Percentiles rank a stretch among this genome's conserved stretches.
Evolutionary conservation across 31 red algal species (phyloP).

Genomic region (Bonnemaisonia californica): DNA sequence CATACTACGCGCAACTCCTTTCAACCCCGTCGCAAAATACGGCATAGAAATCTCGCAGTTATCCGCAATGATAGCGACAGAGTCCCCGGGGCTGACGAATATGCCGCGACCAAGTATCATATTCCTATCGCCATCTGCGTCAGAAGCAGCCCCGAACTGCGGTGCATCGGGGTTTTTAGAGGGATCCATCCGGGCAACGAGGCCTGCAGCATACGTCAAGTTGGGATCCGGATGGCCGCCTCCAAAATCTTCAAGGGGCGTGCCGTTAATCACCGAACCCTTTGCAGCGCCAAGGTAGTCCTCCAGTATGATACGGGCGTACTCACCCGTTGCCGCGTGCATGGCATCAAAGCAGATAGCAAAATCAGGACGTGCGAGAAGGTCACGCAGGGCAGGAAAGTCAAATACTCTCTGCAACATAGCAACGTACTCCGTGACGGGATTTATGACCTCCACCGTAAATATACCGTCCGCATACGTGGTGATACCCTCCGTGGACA

Average conservation of each 20-base stretch:
- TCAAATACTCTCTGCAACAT: conserved; percentile 48
- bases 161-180: conserved; percentile 22
- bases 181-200: conserved; percentile 36
- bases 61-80: conserved; percentile 77
- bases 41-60: conserved; percentile 37
- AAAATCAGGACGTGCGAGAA: conserved; percentile 52
- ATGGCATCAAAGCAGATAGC: conserved; percentile 74
- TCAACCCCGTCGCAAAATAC: conserved; percentile 43
- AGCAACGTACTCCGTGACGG: conserved; percentile 54
- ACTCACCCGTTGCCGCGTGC: conserved; percentile 69
- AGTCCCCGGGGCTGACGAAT: conserved; percentile 84
- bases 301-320: conserved; percentile 58
- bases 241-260: conserved; percentile 64
- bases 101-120: conserved; percentile 79
- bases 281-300: conserved; percentile 54
- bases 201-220: conserved; percentile 42
- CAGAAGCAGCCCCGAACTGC: conserved; percentile 72
- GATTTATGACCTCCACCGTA: conserved; percentile 56
- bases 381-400: conserved; percentile 31
- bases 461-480: conserved; percentile 58
- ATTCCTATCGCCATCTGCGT: conserved; percentile 89
- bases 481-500: conserved; percentile 49
- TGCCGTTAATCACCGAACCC: conserved; percentile 31
- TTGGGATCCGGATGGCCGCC: conserved; percentile 75
- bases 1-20: conserved; percentile 74